These are phyloP conservation scores for Saitoella complicata DNA, from an alignment of 805 yeast species.

Conservation along the genomic window DNA sequence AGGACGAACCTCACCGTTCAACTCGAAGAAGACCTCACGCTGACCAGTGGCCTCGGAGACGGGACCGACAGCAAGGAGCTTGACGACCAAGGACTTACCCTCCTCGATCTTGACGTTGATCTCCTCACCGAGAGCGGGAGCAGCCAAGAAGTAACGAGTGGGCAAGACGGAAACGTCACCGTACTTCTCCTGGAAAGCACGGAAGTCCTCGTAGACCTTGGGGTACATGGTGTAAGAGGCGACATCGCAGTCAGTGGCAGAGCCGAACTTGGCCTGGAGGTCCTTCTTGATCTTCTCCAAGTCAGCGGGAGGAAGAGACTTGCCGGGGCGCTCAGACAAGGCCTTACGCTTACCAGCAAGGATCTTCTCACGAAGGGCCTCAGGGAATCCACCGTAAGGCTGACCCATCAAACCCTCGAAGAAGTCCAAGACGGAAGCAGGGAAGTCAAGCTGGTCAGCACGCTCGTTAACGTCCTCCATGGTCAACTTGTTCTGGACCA, in stretches of 20 bases:
- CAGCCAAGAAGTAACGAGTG: conserved; percentile 75
- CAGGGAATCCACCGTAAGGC: conserved; percentile 99
- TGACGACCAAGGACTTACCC: conserved; percentile 86
- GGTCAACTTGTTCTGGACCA: conserved; percentile 87
- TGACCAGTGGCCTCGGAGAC: conserved; percentile 69
- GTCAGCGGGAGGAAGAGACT: conserved; percentile 73
- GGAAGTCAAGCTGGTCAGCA: conserved; percentile 90
- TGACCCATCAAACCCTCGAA: conserved; percentile 99
- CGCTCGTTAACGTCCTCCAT: conserved; percentile 73
- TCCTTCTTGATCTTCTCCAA: conserved; percentile 56
- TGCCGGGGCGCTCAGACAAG: conserved; percentile 81
- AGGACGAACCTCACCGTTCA: conserved; percentile 96
- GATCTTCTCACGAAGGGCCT: conserved; percentile 85
- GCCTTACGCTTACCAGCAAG: conserved; percentile 85
- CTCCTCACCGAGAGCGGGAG: conserved; percentile 79
- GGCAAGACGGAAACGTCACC: conserved; percentile 93
- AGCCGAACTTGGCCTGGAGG: conserved; percentile 57
- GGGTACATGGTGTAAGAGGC: conserved; percentile 98
- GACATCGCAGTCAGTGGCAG: conserved; percentile 66
- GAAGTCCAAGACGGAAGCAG: conserved; percentile 94
- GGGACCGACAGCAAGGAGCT: conserved; percentile 85
- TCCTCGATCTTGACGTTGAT: conserved; percentile 76
- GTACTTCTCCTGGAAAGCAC: conserved; percentile 52
- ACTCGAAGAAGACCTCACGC: conserved; percentile 93
- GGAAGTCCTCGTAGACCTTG: conserved; percentile 82